Base-by-base conservation (phyloP, 192 early-diverging fungal genomes). In the Mortierella hygrophila region DNA sequence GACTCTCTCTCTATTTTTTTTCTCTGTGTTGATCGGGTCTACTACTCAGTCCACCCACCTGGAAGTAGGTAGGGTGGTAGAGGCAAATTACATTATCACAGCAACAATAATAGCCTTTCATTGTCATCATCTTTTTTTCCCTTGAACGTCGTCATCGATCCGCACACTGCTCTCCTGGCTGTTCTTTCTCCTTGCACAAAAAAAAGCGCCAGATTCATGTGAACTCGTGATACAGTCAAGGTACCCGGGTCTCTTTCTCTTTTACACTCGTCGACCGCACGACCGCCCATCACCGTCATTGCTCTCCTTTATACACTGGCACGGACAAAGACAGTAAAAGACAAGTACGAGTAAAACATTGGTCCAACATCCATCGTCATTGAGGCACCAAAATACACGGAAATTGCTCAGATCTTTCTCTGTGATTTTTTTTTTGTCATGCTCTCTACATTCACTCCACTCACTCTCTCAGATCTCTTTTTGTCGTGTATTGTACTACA, bases 271-370 rank as follows among this genome's bases (percentile, higher is more conserved):
- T 42, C 69, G 20, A 38, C 41, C 69, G 41, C 23, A 70, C 41
- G 21, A 21, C 69, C 10, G 49, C 16, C 18, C 49, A 18, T 18
- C 23, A 18, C 69, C 69, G 23, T 70, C 69, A 38, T 10, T 38
- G 69, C 41, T 70, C 38, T 70, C 38, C 10, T 26, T 10, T 18
- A 52, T 3, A 35, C 46, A 71, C 29, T 54, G 42, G 41, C 72
- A 46, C 44, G 29, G 35, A 41, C 69, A 32, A 26, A 65, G 60
- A 21, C 49, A 46, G 38, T 18, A 70, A 38, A 29, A 38, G 8
- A 38, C 35, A 70, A 23, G 69, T 70, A 70, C 68, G 18, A 70
- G 69, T 41, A 42, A 70, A 70, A 70, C 69, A 70, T 42, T 38
- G 69, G 32, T 13, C 9, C 10, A 13, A 68, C 0, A 26, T 35